A percentile compares a stretch with the other conserved stretches of the same genome.
Evolutionary conservation across 306 rosid genomes (phyloP).

Genomic region (Prunus mira): DNA sequence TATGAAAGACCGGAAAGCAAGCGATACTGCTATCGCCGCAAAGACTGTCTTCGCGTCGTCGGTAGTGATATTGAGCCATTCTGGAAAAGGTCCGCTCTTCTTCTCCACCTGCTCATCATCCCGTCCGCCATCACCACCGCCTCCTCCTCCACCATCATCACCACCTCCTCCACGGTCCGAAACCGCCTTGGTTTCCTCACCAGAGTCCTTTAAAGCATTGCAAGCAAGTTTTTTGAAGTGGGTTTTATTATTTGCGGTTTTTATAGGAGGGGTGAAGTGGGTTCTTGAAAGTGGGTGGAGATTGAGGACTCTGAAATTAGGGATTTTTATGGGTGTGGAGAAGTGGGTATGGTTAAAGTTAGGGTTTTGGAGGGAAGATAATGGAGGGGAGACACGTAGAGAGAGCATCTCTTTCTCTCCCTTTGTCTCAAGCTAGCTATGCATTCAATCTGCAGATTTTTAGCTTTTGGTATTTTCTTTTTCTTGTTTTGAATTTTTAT

Average conservation of each 20-base stretch:
- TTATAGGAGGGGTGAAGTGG: not conserved
- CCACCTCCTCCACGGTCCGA: constrained; percentile 35
- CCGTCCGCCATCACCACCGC: constrained; percentile 29
- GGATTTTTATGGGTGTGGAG: constrained; percentile 31
- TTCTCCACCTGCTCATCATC: constrained; percentile 44
- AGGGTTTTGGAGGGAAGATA: constrained; percentile 44
- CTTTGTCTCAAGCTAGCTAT: not conserved
- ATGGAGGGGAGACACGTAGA: constrained; percentile 39
- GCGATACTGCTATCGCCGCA: constrained; percentile 67
- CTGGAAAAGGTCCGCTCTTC: constrained; percentile 52
- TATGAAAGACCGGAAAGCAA: constrained; percentile 64
- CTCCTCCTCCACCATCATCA: constrained; percentile 51
- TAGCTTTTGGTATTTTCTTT: not conserved
- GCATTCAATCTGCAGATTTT: not conserved
- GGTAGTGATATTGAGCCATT: constrained; percentile 71
- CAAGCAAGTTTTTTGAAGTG: constrained; percentile 34
- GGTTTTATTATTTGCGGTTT: constrained; percentile 21
- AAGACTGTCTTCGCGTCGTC: constrained; percentile 86
- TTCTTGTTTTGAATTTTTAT: not conserved
- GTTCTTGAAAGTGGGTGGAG: constrained; percentile 2
- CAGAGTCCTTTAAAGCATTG: constrained; percentile 44
- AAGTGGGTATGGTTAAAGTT: constrained; percentile 27
- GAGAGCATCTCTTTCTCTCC: constrained; percentile 48
- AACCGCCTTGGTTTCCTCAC: constrained; percentile 42
- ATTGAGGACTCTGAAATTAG: constrained; percentile 21